A percentile compares a stretch with the other conserved stretches of the same genome.
These are phyloP conservation scores for Pythium aquatile DNA, from an alignment of 352 stramenopile species.

Conservation along the genomic window DNA sequence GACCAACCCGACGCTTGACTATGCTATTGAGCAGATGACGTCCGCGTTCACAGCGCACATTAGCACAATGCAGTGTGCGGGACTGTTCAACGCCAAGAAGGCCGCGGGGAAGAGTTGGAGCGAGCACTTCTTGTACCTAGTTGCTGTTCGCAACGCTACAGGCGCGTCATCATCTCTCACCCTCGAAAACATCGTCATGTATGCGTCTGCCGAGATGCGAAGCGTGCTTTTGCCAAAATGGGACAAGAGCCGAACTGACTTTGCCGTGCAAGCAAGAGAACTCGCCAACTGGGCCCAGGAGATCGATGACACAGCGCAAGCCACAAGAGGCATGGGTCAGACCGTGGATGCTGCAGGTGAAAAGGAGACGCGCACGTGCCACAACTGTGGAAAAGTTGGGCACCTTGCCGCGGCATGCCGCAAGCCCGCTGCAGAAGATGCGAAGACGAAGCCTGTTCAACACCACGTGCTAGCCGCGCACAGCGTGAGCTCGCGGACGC, in stretches of 20 bases:
- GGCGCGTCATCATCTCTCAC: constrained; percentile 1
- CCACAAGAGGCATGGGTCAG: too few relatives aligned
- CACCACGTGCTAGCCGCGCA: background rate
- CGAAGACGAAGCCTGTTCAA: background rate
- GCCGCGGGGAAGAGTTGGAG: background rate
- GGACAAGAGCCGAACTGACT: background rate
- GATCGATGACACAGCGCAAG: constrained; percentile 2
- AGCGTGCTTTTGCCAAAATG: background rate
- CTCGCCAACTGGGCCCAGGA: background rate
- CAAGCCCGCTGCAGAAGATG: background rate
- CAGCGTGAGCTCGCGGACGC: background rate
- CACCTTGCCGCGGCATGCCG: background rate
- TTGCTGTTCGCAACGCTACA: background rate
- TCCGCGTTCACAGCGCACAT: background rate
- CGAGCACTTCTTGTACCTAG: constrained; percentile 2
- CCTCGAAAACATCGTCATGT: constrained; percentile 10
- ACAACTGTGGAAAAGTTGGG: background rate
- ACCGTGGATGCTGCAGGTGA: too few relatives aligned
- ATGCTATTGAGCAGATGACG: constrained; percentile 6
- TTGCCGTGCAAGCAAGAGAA: constrained; percentile 4
- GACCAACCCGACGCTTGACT: background rate
- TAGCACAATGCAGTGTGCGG: background rate
- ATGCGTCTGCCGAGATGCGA: constrained; percentile 1
- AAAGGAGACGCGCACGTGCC: background rate
- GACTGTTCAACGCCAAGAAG: constrained; percentile 2